These are phyloP conservation scores for Eucalyptus cladocalyx DNA, from an alignment of 345 rosid genomes.

Conservation along the genomic window DNA sequence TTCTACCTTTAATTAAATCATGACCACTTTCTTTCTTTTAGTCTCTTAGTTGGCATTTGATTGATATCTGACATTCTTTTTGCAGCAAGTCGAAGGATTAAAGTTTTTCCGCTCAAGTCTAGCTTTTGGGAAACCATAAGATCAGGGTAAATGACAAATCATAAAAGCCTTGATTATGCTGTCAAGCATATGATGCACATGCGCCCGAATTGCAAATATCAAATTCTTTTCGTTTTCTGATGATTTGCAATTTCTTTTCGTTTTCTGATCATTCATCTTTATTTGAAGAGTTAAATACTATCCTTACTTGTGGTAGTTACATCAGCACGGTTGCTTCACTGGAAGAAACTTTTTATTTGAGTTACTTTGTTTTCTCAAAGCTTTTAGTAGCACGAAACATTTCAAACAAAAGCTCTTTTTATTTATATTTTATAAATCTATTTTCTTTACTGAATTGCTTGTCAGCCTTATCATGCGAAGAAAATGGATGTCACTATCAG, in stretches of 20 bases:
- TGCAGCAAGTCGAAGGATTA: conserved; percentile 49
- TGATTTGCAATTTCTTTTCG: neutral
- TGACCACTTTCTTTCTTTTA: neutral
- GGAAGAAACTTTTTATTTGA: neutral
- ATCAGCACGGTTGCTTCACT: neutral
- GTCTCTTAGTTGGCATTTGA: neutral
- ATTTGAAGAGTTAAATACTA: neutral
- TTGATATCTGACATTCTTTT: neutral
- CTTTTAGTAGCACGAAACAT: neutral
- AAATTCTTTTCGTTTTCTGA: neutral
- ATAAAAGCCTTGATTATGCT: neutral
- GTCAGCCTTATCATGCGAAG: neutral
- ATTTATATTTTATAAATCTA: neutral
- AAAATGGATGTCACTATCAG: neutral
- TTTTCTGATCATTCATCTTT: neutral
- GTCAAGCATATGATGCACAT: neutral
- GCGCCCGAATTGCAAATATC: neutral
- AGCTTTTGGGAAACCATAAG: conserved; percentile 74
- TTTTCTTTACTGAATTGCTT: neutral
- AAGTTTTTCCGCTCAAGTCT: conserved; percentile 40
- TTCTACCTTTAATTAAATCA: neutral
- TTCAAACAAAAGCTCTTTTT: neutral
- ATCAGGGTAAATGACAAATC: conserved; percentile 43
- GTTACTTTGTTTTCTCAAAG: neutral
- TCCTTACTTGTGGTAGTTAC: neutral